Evolutionary conservation across 345 rosid species (phyloP).

Genomic region (Triadica sebifera): DNA sequence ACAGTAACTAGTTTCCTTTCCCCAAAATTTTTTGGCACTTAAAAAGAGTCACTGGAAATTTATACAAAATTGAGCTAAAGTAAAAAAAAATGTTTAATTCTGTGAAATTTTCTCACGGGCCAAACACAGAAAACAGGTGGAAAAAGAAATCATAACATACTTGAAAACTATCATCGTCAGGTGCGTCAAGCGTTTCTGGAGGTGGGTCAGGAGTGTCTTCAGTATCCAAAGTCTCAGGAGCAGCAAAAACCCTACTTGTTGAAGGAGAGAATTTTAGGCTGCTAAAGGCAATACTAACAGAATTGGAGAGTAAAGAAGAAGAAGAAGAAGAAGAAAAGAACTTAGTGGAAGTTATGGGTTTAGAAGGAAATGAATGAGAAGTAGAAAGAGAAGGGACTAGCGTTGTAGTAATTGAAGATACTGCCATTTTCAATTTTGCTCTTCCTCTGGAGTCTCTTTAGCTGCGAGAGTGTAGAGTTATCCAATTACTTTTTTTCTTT

Average conservation of each 20-base stretch:
- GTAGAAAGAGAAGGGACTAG: slow-evolving; percentile 44
- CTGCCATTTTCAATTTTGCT: slow-evolving; percentile 45
- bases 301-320: slow-evolving; percentile 27
- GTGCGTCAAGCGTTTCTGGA: slow-evolving; percentile 36
- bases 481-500: slow-evolving; percentile 22
- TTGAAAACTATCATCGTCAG: slow-evolving; percentile 42
- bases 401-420: slow-evolving; percentile 51
- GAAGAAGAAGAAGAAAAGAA: slow-evolving; percentile 34
- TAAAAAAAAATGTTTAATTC: background rate
- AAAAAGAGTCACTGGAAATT: background rate
- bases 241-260: slow-evolving; percentile 49
- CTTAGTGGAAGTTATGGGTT: slow-evolving; percentile 31
- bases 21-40: background rate
- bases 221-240: slow-evolving; percentile 57
- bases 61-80: background rate
- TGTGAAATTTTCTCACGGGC: slow-evolving; percentile 4
- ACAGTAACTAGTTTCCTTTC: background rate
- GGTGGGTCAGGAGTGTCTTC: slow-evolving; percentile 22
- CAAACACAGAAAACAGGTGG: slow-evolving; percentile 8
- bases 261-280: slow-evolving; percentile 39
- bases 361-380: slow-evolving; percentile 36
- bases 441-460: background rate
- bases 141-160: slow-evolving; percentile 25
- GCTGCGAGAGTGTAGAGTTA: background rate
- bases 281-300: slow-evolving; percentile 21